Evolutionary conservation across 139 green algal species (phyloP).

Genomic region (Picochlorum sp.): DNA sequence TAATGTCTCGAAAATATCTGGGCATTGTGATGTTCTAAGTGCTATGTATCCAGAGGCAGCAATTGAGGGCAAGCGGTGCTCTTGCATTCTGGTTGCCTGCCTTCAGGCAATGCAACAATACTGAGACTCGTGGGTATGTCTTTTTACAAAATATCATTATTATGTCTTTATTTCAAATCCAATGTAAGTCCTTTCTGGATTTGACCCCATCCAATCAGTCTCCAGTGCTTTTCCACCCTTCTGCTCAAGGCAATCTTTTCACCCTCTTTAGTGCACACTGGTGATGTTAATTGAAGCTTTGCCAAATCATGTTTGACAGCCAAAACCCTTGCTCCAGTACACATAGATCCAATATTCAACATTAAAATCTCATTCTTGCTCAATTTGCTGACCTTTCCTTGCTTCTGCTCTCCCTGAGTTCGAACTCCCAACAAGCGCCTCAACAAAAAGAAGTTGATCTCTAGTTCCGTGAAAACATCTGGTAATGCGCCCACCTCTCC

Average conservation of each 20-base stretch:
- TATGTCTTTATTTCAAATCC: slow-evolving; percentile 8
- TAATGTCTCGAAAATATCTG: not conserved
- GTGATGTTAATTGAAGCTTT: slow-evolving; percentile 95
- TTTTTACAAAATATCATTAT: not conserved
- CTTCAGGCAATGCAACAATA: not conserved
- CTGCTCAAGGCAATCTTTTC: slow-evolving; percentile 96
- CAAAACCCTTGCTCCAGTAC: slow-evolving; percentile 89
- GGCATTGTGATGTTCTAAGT: not conserved
- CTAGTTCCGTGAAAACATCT: slow-evolving; percentile 95
- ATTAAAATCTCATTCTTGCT: slow-evolving; percentile 98
- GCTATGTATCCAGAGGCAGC: not conserved
- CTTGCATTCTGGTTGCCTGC: not conserved
- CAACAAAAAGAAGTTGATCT: slow-evolving; percentile 99
- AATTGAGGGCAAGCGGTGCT: not conserved
- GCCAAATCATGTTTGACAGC: slow-evolving; percentile 96
- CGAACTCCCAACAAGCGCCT: slow-evolving; percentile 90
- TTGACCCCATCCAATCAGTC: slow-evolving; percentile 95
- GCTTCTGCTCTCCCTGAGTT: slow-evolving; percentile 81
- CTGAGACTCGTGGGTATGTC: not conserved
- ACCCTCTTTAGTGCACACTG: slow-evolving; percentile 96
- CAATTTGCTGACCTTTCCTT: slow-evolving; percentile 94
- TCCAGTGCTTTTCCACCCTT: slow-evolving; percentile 97
- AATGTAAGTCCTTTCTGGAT: slow-evolving; percentile 32
- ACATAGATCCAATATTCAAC: slow-evolving; percentile 99
- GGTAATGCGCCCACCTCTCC: slow-evolving; percentile 89